These are phyloP conservation scores for Rubus idaeus DNA, from an alignment of 306 rosid genomes.

Conservation along the genomic window DNA sequence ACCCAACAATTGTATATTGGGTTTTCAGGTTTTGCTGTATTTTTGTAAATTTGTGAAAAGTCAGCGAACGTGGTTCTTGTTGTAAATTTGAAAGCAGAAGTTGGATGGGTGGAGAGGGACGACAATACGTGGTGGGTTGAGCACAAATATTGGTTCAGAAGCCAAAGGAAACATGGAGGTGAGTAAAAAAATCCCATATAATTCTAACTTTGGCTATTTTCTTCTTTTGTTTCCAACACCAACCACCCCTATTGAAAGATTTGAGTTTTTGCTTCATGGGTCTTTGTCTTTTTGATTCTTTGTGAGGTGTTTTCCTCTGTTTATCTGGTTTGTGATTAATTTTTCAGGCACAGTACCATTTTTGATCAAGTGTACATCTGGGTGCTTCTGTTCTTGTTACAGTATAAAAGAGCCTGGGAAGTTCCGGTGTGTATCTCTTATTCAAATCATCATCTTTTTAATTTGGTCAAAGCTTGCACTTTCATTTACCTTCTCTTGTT, in stretches of 20 bases:
- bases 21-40: not conserved
- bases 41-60: not conserved
- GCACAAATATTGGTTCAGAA: constrained; percentile 45
- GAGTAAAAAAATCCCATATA: constrained; percentile 18
- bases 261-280: not conserved
- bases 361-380: constrained; percentile 13
- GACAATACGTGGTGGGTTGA: constrained; percentile 64
- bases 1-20: not conserved
- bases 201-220: constrained; percentile 17
- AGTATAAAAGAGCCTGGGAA: constrained; percentile 18
- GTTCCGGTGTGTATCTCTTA: constrained; percentile 17
- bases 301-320: not conserved
- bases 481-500: not conserved
- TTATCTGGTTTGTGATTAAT: constrained; percentile 7
- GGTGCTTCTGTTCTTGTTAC: constrained; percentile 20
- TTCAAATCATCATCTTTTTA: not conserved
- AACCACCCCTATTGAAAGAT: not conserved
- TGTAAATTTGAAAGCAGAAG: not conserved
- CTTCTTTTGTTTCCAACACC: not conserved
- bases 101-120: constrained; percentile 5
- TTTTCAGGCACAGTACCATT: constrained; percentile 6
- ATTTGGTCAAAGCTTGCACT: constrained; percentile 5
- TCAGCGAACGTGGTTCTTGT: constrained; percentile 18
- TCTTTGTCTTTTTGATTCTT: not conserved
- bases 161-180: constrained; percentile 11